These are phyloP conservation scores for Prunus campanulata DNA, from an alignment of 306 rosid species.

Conservation along the genomic window DNA sequence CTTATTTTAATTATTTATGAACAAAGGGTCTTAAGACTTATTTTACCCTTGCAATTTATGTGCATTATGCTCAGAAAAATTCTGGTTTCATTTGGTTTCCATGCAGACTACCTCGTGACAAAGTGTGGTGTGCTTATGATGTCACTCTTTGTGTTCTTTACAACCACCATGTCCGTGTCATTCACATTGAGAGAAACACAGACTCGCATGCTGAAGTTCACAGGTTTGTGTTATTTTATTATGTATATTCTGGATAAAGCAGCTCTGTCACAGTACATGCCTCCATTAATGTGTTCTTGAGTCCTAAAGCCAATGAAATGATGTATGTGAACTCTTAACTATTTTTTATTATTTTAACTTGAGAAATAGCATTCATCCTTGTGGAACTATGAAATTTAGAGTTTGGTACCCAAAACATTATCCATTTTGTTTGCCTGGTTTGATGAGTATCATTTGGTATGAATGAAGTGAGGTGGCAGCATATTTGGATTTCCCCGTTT, in stretches of 20 bases:
- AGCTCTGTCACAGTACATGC: neutral
- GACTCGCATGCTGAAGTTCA: constrained; percentile 98
- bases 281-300: neutral
- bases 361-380: neutral
- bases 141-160: constrained; percentile 96
- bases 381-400: neutral
- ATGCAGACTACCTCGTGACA: constrained; percentile 91
- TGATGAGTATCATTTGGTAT: constrained; percentile 20
- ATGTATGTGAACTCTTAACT: neutral
- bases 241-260: neutral
- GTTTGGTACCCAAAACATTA: constrained; percentile 8
- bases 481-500: constrained; percentile 19
- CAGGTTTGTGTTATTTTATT: constrained; percentile 51
- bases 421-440: constrained; percentile 12
- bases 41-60: neutral
- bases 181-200: constrained; percentile 98
- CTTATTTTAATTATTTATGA: neutral
- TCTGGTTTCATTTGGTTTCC: constrained; percentile 16
- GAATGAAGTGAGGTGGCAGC: constrained; percentile 20
- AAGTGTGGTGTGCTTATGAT: constrained; percentile 99
- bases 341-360: neutral
- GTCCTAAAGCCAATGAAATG: neutral
- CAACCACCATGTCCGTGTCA: constrained; percentile 98
- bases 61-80: neutral
- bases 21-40: neutral